Base-by-base conservation (phyloP, 2,329 filamentous ascomycete species). In the Pestalotiopsis sp. region DNA sequence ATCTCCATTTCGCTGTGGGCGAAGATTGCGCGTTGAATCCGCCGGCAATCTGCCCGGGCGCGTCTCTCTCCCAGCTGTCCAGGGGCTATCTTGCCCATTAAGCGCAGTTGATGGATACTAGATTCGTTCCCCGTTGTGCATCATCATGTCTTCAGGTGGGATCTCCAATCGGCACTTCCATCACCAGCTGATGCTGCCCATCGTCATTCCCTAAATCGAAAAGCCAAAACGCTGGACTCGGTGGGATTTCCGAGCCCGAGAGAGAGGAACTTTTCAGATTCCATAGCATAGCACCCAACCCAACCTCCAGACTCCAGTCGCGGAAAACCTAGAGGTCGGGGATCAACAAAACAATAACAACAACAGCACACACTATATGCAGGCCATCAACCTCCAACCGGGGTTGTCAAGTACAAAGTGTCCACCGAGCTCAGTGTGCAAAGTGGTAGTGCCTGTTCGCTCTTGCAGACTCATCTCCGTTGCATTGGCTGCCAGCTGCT, bases 401-500 rank as follows among this genome's bases (percentile, higher is more conserved):
- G 31, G 31, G 31, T 36, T 9, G 31, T 36, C 31, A 9, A 36
- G 6, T 27, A 27, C 25, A 20, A n/a, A 57, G 52, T 20, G n/a
- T 23, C n/a, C n/a, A 59, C 27, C 27, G 57, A 14, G 25, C n/a
- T n/a, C 31, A 39, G 61, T 49, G 39, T 49, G 38, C 61, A 58
- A 23, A 45, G 23, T 57, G 45, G 20, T 17, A 52, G 60, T 66
- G 64, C 65, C 68, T 67, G 36, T 31, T 56, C 56, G 27, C 52
- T 45, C 23, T 27, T 66, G 64, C 64, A 66, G 64, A 66, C 58
- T 58, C 64, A 49, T 70, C 66, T 70, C 68, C 68, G 68, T 66
- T 67, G 68, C 68, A 66, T 62, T 67, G 66, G 66, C 65, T 68
- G 49, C 64, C 64, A 52, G 39, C 61, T 27, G 45, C 45, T 52